Evolutionary conservation across 225 moss, liverwort and hornwort genomes (phyloP).

Genomic region (Climacium dendroides): DNA sequence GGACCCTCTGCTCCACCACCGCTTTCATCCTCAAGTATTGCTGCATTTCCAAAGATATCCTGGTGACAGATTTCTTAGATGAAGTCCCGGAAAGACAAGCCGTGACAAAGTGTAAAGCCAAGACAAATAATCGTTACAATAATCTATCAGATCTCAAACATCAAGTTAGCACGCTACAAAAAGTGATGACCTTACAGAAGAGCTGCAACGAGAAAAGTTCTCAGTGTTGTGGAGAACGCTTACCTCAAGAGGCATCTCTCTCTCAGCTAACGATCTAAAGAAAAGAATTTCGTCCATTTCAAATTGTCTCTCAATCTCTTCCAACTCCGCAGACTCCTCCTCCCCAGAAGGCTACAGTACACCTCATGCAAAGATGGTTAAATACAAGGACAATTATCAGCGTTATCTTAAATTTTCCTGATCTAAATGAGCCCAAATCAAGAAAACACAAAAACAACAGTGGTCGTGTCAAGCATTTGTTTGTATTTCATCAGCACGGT

Average conservation of each 20-base stretch:
- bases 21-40: slow-evolving; percentile 51
- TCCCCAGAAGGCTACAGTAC: slow-evolving; percentile 63
- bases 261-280: slow-evolving; percentile 86
- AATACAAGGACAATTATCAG: neutral
- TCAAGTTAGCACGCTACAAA: neutral
- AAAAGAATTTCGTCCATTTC: slow-evolving; percentile 96
- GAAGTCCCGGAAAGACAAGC: neutral
- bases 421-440: neutral
- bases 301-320: slow-evolving; percentile 92
- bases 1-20: slow-evolving; percentile 20
- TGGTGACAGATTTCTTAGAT: slow-evolving; percentile 48
- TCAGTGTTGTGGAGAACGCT: slow-evolving; percentile 3
- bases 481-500: neutral
- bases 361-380: slow-evolving; percentile 7
- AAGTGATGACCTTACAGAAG: neutral
- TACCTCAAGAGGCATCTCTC: slow-evolving; percentile 57
- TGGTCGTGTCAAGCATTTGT: neutral
- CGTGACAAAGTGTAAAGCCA: neutral
- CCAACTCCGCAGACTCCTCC: slow-evolving; percentile 66
- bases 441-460: neutral
- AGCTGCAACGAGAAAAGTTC: neutral
- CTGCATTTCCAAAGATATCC: slow-evolving; percentile 81
- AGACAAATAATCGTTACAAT: neutral
- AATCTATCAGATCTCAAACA: neutral
- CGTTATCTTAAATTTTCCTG: neutral